These are phyloP conservation scores for Crucibulum laeve DNA, from an alignment of 768 basidiomycete genomes.

Conservation along the genomic window DNA sequence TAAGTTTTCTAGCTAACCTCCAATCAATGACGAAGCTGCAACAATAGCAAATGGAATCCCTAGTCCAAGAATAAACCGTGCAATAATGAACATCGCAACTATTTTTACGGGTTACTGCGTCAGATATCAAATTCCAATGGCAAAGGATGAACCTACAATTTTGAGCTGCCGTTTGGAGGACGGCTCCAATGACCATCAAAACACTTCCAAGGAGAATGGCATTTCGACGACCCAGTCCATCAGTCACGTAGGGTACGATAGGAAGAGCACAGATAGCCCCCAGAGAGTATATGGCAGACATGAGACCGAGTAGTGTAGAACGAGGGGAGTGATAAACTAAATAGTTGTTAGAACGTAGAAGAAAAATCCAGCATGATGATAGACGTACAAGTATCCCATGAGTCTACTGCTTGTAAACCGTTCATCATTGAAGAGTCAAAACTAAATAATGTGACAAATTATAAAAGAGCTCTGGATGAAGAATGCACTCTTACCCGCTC, in stretches of 20 bases:
- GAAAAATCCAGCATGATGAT: not conserved
- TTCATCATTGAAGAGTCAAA: conserved; percentile 63
- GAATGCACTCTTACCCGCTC: conserved; percentile 35
- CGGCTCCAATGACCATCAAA: conserved; percentile 44
- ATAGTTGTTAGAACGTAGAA: not conserved
- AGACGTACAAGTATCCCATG: conserved; percentile 49
- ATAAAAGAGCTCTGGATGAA: not conserved
- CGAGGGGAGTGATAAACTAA: conserved; percentile 53
- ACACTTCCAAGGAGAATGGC: conserved; percentile 50
- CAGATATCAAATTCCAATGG: not conserved
- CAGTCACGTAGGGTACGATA: conserved; percentile 45
- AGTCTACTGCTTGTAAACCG: conserved; percentile 53
- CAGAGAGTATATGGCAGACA: conserved; percentile 58
- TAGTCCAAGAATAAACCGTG: conserved; percentile 52
- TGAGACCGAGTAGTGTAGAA: conserved; percentile 49
- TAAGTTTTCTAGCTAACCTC: conserved; percentile 24
- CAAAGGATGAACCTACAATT: conserved; percentile 34
- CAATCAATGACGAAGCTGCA: conserved; percentile 62
- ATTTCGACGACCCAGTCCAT: conserved; percentile 43
- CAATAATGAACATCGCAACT: conserved; percentile 59
- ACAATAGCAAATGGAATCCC: conserved; percentile 61
- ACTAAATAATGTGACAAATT: conserved; percentile 17
- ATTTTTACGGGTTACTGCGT: not conserved
- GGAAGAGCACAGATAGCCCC: conserved; percentile 54
- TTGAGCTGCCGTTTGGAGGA: conserved; percentile 38